These are phyloP conservation scores for Neophaeococcomyces aloes DNA, from an alignment of 2,329 filamentous ascomycete species.

Conservation along the genomic window DNA sequence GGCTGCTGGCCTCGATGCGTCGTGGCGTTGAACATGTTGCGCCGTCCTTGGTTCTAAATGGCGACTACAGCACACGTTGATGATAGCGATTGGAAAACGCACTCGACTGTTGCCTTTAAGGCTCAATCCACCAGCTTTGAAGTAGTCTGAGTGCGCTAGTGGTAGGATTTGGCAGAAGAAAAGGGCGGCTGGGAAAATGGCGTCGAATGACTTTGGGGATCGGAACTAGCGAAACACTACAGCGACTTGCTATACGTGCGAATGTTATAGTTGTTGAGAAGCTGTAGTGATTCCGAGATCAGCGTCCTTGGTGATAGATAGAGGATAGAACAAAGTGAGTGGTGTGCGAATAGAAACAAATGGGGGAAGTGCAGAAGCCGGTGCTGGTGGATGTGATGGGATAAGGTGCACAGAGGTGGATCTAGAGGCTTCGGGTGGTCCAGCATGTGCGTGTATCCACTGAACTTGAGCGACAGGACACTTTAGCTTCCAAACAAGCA, in stretches of 20 bases:
- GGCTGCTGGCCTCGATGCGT: conserved; percentile 20
- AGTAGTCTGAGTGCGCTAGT: neutral
- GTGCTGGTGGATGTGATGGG: neutral
- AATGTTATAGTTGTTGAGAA: too few species aligned
- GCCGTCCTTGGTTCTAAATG: neutral
- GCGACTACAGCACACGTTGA: too few species aligned
- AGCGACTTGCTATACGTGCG: too few species aligned
- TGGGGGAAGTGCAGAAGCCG: neutral
- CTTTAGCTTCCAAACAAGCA: too few species aligned
- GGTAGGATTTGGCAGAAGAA: neutral
- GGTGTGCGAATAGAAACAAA: too few species aligned
- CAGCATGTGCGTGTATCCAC: neutral
- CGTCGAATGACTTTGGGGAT: neutral
- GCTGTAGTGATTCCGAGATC: too few species aligned
- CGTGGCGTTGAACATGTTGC: conserved; percentile 21
- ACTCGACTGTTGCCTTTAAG: neutral
- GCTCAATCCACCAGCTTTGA: conserved; percentile 3
- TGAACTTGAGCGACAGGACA: too few species aligned
- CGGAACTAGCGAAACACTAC: too few species aligned
- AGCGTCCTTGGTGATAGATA: neutral
- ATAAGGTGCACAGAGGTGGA: neutral
- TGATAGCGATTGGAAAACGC: conserved; percentile 5
- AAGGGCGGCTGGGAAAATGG: neutral
- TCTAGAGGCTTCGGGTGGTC: neutral
- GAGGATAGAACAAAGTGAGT: neutral